Evolutionary conservation across 495 filamentous ascomycete genomes (phyloP), one percentile per base, ranked within the genome.

Genomic region (Endocarpon pusillum): DNA sequence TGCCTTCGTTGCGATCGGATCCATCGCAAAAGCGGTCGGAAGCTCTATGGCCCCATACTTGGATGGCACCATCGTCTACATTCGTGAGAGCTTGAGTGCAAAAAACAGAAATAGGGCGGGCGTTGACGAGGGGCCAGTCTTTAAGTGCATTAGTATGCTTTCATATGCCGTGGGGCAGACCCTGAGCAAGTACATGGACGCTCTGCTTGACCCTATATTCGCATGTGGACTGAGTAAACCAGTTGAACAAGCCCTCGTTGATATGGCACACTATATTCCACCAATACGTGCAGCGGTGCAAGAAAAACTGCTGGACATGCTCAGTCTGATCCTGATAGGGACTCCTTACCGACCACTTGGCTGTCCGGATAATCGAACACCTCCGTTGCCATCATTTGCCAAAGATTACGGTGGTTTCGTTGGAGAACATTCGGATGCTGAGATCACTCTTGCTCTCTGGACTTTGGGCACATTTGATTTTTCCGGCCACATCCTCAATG

Each of bases 251-350:
- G 89, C 89, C 10, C 60, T 99, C 32, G 84, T 94, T 15, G 89
- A 96, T 48, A 92, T 99, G 81, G 86, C 89, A 25, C 89, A 94
- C 48, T 96, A 96, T 50, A 92, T 99, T 32, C 87, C 89, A 0
- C 89, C 91, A 1, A 78, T 93, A 41, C 87, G 92, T 53, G 66
- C 75, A 19, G 82, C 68, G 8, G 94, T 99, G 25, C 89, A 99
- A 51, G 86, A 94, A 40, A 77, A 81, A 38, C 65, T 99, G 22
- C 69, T 99, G 20, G 80, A 99, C 47, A 82, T 96, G 71, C 65
- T 99, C 3, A 94, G 89, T 57, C 75, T 83, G 43, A 83, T 94
- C 19, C 71, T 99, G 1, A 87, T 82, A 43, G 86, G 86, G 14
- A 77, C 84, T 35, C 80, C 82, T 25, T 99, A 94, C 55, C 75